These are phyloP conservation scores for Mycosphaerella sp. DNA, from an alignment of 2,329 filamentous ascomycete species.

Conservation along the genomic window DNA sequence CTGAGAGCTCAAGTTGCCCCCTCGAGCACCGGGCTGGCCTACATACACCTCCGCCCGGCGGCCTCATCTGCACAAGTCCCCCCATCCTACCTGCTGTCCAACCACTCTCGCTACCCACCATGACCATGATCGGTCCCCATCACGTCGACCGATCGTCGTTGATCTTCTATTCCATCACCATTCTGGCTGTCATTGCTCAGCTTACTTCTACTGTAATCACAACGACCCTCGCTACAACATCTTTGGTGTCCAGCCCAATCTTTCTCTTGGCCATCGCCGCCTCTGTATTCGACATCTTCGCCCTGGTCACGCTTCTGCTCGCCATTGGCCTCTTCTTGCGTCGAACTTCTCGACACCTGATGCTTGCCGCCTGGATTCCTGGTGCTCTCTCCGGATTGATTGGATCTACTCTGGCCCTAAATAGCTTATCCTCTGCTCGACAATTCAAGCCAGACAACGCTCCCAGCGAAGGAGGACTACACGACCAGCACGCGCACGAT, in stretches of 20 bases:
- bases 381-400: slow-evolving; percentile 11
- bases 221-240: slow-evolving; percentile 18
- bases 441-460: not conserved
- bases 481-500: slow-evolving; percentile 3
- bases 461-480: not conserved
- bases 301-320: slow-evolving; percentile 18
- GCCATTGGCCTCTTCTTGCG: slow-evolving; percentile 17
- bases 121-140: slow-evolving; percentile 15
- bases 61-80: slow-evolving; percentile 1
- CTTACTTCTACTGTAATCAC: slow-evolving; percentile 20
- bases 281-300: slow-evolving; percentile 22
- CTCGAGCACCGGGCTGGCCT: not conserved
- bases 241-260: slow-evolving; percentile 5
- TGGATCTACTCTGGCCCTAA: slow-evolving; percentile 16
- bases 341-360: slow-evolving; percentile 10
- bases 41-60: slow-evolving; percentile 5
- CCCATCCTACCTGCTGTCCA: slow-evolving; percentile 3
- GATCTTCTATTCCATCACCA: slow-evolving; percentile 13
- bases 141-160: slow-evolving; percentile 18
- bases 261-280: slow-evolving; percentile 20
- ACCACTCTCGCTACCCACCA: slow-evolving; percentile 7
- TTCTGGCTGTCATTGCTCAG: slow-evolving; percentile 19
- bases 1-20: slow-evolving; percentile 9
- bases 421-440: slow-evolving; percentile 11
- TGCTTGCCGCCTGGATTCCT: slow-evolving; percentile 16